These are phyloP conservation scores for Phytophthora sojae DNA, from an alignment of 352 stramenopile species.

Conservation along the genomic window DNA sequence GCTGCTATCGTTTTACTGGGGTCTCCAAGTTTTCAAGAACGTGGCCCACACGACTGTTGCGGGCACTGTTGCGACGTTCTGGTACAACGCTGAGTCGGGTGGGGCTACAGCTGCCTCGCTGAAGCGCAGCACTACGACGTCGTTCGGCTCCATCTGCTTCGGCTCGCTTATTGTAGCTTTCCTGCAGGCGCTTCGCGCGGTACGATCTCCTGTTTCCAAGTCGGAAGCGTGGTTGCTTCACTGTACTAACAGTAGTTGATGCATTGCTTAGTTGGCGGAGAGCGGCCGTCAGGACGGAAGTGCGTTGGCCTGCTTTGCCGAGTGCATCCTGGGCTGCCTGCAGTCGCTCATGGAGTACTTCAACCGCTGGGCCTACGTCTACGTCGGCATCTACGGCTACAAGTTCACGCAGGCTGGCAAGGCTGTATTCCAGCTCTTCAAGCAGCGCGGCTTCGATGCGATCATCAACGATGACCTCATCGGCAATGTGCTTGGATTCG, in stretches of 20 bases:
- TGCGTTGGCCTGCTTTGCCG: conserved; percentile 75
- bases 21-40: conserved; percentile 92
- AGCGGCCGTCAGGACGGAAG: conserved; percentile 76
- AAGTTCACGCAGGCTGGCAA: conserved; percentile 94
- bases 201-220: conserved; percentile 25
- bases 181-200: conserved; percentile 88
- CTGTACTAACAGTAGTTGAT: conserved; percentile 7
- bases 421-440: conserved; percentile 94
- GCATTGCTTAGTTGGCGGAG: conserved; percentile 60
- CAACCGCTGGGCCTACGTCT: conserved; percentile 95
- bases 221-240: background rate
- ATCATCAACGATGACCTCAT: conserved; percentile 98
- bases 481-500: conserved; percentile 91
- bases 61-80: conserved; percentile 96
- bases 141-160: conserved; percentile 96
- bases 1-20: conserved; percentile 96
- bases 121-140: conserved; percentile 88
- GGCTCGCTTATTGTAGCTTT: conserved; percentile 95
- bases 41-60: conserved; percentile 93
- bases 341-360: conserved; percentile 93
- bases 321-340: conserved; percentile 86
- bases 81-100: conserved; percentile 90
- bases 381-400: conserved; percentile 95
- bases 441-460: conserved; percentile 92
- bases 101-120: conserved; percentile 88